phyloP scores from a whole-genome alignment of 495 filamentous ascomycete species.

The Saxophila tyrrhenica region DNA sequence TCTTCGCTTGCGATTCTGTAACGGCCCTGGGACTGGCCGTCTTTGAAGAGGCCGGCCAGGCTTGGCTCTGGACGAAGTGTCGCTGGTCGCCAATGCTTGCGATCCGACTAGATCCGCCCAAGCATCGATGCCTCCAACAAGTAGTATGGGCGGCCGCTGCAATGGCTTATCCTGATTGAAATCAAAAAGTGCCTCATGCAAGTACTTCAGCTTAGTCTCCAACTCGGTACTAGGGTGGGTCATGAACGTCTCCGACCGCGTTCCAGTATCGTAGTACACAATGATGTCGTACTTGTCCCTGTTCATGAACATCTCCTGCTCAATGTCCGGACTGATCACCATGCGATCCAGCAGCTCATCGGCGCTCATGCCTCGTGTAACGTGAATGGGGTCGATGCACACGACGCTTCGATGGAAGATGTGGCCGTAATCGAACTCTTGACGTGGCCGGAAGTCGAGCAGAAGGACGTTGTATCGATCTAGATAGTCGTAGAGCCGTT shows the following conservation, averaged over 20 bases:
- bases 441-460: conserved; percentile 75
- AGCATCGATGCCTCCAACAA: conserved; percentile 70
- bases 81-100: conserved; percentile 50
- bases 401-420: conserved; percentile 71
- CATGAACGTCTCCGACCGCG: conserved; percentile 38
- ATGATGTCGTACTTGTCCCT: conserved; percentile 74
- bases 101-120: conserved; percentile 71
- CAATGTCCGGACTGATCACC: conserved; percentile 62
- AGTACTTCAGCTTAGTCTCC: conserved; percentile 50
- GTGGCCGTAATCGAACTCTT: conserved; percentile 77
- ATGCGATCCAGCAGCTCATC: conserved; percentile 74
- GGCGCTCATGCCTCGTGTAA: conserved; percentile 69
- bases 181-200: conserved; percentile 70
- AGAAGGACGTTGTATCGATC: conserved; percentile 53
- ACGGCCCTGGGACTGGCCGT: conserved; percentile 34
- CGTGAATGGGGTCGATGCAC: conserved; percentile 77
- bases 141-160: conserved; percentile 58
- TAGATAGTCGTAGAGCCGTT: conserved; percentile 55
- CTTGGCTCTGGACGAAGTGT: conserved; percentile 42
- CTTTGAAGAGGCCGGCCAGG: conserved; percentile 41
- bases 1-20: conserved; percentile 44
- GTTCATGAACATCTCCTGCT: conserved; percentile 61
- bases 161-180: conserved; percentile 70
- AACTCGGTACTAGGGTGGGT: conserved; percentile 25
- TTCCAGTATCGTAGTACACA: conserved; percentile 77